phyloP scores from a whole-genome alignment of 495 filamentous ascomycete species.

The Talaromyces ruber region DNA sequence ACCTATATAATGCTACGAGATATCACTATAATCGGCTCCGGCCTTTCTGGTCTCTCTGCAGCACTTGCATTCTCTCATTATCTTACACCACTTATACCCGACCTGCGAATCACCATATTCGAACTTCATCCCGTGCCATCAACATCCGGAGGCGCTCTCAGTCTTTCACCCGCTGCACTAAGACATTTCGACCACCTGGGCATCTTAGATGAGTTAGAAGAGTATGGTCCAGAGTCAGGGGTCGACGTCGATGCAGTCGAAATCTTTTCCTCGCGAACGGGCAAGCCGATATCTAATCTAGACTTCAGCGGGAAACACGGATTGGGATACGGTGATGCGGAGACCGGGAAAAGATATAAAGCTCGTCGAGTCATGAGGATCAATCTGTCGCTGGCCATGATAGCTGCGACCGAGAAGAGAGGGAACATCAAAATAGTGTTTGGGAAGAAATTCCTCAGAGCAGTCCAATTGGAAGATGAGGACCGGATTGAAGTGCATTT shows the following conservation, averaged over 20 bases:
- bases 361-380: conserved; percentile 40
- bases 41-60: conserved; percentile 46
- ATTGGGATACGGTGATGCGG: conserved; percentile 24
- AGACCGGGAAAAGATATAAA: conserved; percentile 18
- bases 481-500: conserved; percentile 40
- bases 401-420: conserved; percentile 32
- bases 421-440: conserved; percentile 29
- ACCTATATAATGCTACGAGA: conserved; percentile 14
- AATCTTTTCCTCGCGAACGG: conserved; percentile 43
- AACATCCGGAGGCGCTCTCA: conserved; percentile 53
- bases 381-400: conserved; percentile 35
- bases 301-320: conserved; percentile 30
- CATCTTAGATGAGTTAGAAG: conserved; percentile 35
- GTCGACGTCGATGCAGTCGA: conserved; percentile 45
- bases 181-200: conserved; percentile 48
- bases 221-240: conserved; percentile 33
- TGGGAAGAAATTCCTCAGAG: conserved; percentile 29
- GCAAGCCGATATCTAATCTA: conserved; percentile 33
- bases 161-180: conserved; percentile 53
- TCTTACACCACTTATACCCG: conserved; percentile 32
- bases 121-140: conserved; percentile 48
- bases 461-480: conserved; percentile 22
- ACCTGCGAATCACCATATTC: conserved; percentile 43
- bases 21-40: conserved; percentile 47
- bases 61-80: conserved; percentile 44